A percentile compares a stretch with the other conserved stretches of the same genome.
These are phyloP conservation scores for Sphagnurus paluster DNA, from an alignment of 1,284 basidiomycete species.

Conservation along the genomic window DNA sequence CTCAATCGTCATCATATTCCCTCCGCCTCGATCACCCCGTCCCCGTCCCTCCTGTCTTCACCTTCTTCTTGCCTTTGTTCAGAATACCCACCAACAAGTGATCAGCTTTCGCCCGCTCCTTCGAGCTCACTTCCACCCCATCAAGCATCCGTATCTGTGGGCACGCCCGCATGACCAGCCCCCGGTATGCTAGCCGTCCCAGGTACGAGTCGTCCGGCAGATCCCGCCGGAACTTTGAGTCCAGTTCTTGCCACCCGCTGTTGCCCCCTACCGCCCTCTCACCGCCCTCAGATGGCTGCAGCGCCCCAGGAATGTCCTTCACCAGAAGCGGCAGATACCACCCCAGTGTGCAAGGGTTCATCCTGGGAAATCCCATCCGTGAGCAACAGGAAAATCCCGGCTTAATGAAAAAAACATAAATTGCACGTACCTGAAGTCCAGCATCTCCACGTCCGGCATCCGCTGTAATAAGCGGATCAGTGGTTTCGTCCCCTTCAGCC, in stretches of 20 bases:
- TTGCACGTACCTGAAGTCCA: constrained; percentile 82
- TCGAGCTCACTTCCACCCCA: constrained; percentile 76
- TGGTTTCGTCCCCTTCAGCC: constrained; percentile 69
- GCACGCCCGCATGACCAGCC: constrained; percentile 80
- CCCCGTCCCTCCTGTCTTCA: constrained; percentile 5
- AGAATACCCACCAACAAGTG: constrained; percentile 63
- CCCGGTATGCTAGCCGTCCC: constrained; percentile 84
- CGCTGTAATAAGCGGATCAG: constrained; percentile 71
- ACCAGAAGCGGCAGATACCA: constrained; percentile 90
- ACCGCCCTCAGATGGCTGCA: constrained; percentile 58
- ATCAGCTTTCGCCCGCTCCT: constrained; percentile 82
- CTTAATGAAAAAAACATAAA: constrained; percentile 13
- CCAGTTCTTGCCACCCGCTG: constrained; percentile 72
- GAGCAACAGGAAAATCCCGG: constrained; percentile 5
- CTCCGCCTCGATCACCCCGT: constrained; percentile 22
- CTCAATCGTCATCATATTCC: constrained; percentile 27
- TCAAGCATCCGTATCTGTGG: constrained; percentile 71
- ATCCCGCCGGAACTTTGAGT: constrained; percentile 83
- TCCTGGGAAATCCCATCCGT: constrained; percentile 37
- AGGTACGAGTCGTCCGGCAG: constrained; percentile 87
- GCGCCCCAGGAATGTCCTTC: constrained; percentile 63
- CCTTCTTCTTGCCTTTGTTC: constrained; percentile 32
- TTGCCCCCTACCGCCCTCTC: constrained; percentile 27
- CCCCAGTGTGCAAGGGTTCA: constrained; percentile 94
- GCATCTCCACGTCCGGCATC: constrained; percentile 79